Evolutionary conservation across 768 basidiomycete genomes (phyloP).

Genomic region (Nidularia sp.): DNA sequence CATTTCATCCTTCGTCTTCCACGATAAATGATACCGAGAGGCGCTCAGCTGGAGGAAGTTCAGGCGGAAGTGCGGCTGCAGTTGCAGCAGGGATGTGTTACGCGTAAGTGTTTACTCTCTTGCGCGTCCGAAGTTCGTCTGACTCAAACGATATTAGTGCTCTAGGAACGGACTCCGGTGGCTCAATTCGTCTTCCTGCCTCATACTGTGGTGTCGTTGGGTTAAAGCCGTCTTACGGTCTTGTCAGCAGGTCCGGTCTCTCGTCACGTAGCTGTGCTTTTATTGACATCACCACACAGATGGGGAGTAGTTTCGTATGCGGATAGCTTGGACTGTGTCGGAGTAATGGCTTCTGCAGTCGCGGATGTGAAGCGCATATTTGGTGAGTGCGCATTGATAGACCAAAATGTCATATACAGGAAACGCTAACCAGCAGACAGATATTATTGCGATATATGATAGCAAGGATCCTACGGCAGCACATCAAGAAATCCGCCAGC

Average conservation of each 20-base stretch:
- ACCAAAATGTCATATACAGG: neutral
- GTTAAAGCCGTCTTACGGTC: constrained; percentile 91
- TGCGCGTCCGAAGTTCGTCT: neutral
- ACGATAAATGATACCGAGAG: constrained; percentile 19
- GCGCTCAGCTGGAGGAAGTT: constrained; percentile 86
- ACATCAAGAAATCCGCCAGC: constrained; percentile 26
- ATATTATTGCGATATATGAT: constrained; percentile 57
- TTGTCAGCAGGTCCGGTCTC: constrained; percentile 71
- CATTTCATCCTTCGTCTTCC: constrained; percentile 27
- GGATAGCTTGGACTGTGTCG: constrained; percentile 93
- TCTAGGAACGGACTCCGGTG: constrained; percentile 92
- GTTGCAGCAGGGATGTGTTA: constrained; percentile 82
- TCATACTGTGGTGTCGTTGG: constrained; percentile 92
- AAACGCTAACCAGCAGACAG: constrained; percentile 12
- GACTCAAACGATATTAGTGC: constrained; percentile 47
- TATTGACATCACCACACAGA: constrained; percentile 30
- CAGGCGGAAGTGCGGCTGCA: constrained; percentile 92
- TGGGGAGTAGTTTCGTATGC: constrained; percentile 93
- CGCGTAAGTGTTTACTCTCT: constrained; percentile 50
- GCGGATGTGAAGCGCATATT: constrained; percentile 51
- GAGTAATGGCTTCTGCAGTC: constrained; percentile 63
- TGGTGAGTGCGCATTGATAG: constrained; percentile 37
- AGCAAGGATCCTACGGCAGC: constrained; percentile 73
- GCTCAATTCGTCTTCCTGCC: constrained; percentile 89
- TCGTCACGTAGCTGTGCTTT: neutral